A percentile compares a stretch with the other conserved stretches of the same genome.
phyloP scores from a whole-genome alignment of 2,329 filamentous ascomycete species.

The Trichoderma sp. region DNA sequence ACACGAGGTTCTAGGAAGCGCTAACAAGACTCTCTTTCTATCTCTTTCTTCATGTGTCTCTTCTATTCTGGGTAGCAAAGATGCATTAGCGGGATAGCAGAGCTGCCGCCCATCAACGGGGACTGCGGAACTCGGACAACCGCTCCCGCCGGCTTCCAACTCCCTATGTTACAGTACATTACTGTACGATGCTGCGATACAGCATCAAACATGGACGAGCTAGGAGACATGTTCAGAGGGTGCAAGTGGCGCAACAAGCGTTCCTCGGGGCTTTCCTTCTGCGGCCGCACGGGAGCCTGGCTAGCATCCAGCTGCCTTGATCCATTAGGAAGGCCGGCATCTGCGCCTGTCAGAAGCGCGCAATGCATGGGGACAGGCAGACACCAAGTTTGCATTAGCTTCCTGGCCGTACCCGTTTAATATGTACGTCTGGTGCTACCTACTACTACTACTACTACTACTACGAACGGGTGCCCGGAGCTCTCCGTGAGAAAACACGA shows the following conservation, averaged over 20 bases:
- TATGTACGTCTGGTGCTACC: background rate
- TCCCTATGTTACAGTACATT: background rate
- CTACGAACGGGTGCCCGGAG: background rate
- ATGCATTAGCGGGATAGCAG: background rate
- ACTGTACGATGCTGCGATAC: background rate
- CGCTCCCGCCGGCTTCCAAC: background rate
- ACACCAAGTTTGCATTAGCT: background rate
- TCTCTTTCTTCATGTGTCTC: background rate
- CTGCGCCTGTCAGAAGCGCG: background rate
- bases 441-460: background rate
- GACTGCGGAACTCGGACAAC: slow-evolving; percentile 2
- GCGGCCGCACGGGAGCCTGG: slow-evolving; percentile 9
- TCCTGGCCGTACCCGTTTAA: background rate
- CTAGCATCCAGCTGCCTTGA: background rate
- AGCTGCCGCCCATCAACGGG: background rate
- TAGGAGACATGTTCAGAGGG: background rate
- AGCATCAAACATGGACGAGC: background rate
- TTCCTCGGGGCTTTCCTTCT: background rate
- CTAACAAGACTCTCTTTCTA: background rate
- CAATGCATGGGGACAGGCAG: background rate
- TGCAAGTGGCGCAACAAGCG: background rate
- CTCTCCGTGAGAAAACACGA: background rate
- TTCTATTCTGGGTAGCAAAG: background rate
- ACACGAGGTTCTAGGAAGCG: background rate
- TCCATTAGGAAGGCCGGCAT: background rate